Conservation (phyloP, 805 yeast genomes). For the Blastobotrys americana region DNA sequence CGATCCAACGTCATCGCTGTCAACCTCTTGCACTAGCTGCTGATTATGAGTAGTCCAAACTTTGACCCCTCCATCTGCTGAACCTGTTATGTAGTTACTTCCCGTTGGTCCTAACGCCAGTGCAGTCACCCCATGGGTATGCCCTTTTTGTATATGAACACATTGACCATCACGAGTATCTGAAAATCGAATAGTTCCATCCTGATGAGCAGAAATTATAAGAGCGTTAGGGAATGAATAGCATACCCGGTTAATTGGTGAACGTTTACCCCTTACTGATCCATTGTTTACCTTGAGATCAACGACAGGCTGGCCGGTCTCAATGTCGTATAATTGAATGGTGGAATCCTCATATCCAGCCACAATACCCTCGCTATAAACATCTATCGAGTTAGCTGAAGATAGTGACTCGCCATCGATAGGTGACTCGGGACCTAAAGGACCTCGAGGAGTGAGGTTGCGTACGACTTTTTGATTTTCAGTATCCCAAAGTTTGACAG, state of each 20-base stretch:
- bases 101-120: not conserved
- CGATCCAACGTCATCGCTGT: not conserved
- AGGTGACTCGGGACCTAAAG: not conserved
- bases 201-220: slow-evolving; percentile 6
- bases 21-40: not conserved
- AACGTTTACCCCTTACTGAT: not conserved
- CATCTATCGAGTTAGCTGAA: not conserved
- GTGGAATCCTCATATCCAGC: slow-evolving; percentile 18
- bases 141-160: not conserved
- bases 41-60: slow-evolving; percentile 2
- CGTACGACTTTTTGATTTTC: slow-evolving; percentile 1
- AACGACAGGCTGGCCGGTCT: slow-evolving; percentile 11
- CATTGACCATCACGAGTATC: slow-evolving; percentile 6
- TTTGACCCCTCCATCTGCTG: slow-evolving; percentile 1
- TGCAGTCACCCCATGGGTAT: not conserved
- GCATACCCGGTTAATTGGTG: not conserved
- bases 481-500: slow-evolving; percentile 20
- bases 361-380: slow-evolving; percentile 13
- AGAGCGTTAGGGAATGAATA: not conserved
- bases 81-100: not conserved
- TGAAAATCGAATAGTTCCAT: slow-evolving; percentile 5
- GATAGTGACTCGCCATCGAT: not conserved
- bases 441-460: not conserved
- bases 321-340: slow-evolving; percentile 16
- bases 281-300: slow-evolving; percentile 10